These are phyloP conservation scores for Lentinula aciculospora DNA, from an alignment of 768 basidiomycete species.

Conservation along the genomic window DNA sequence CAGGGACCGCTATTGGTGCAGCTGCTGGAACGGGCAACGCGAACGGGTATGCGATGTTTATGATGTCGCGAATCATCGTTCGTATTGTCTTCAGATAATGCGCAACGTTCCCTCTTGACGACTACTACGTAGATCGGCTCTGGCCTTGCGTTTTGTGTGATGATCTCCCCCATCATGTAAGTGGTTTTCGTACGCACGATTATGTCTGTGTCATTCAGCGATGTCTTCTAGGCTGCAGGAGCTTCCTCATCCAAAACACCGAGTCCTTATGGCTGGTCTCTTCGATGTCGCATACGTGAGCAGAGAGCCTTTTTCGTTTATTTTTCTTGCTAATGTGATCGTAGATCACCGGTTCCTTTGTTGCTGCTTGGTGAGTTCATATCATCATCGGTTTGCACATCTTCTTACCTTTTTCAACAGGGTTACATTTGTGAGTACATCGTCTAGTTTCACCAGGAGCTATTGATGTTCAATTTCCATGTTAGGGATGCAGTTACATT, in stretches of 20 bases:
- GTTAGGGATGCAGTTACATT: conserved; percentile 5
- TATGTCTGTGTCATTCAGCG: neutral
- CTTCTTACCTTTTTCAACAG: neutral
- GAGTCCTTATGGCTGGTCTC: conserved; percentile 3
- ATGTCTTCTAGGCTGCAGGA: conserved; percentile 1
- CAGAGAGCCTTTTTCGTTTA: neutral
- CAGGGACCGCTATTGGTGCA: conserved; percentile 4
- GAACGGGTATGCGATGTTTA: conserved; percentile 8
- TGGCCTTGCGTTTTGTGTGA: conserved; percentile 3
- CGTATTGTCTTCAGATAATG: neutral
- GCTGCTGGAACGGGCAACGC: neutral
- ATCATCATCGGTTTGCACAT: neutral
- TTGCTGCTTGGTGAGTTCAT: conserved; percentile 1
- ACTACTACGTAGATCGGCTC: neutral
- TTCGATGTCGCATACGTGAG: conserved; percentile 9
- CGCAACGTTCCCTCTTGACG: neutral
- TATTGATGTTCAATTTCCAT: neutral
- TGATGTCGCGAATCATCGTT: conserved; percentile 8
- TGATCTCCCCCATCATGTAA: conserved; percentile 5
- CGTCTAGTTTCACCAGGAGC: neutral
- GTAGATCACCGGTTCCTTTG: conserved; percentile 5
- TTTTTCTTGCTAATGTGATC: neutral
- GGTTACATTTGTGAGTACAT: conserved; percentile 3
- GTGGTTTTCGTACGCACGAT: no score
- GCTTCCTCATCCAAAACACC: conserved; percentile 6